Base-by-base conservation (phyloP, 163 green algal genomes). In the Picocystis sp. region DNA sequence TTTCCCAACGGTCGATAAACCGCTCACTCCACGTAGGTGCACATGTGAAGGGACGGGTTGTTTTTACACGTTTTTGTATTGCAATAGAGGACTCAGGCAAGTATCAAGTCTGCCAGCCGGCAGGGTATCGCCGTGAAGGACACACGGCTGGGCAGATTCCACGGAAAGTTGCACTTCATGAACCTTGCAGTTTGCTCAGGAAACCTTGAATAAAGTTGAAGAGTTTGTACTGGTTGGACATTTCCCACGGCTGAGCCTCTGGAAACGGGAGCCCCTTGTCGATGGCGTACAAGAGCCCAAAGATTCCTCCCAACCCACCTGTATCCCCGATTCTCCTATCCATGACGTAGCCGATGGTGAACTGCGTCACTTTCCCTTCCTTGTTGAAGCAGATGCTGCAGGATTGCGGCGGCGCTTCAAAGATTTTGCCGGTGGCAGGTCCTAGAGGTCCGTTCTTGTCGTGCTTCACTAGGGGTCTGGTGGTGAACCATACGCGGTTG, bases 401-500 rank as follows among this genome's bases (percentile, higher is more conserved):
- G 23, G 66, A 64, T 47, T 78, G 73, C 17, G 72, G 58, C 50
- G 67, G 71, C 9, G 53, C 22, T 17, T 46, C 45, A 44, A 58
- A 44, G 8, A 61, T 59, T 61, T 73, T 77, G 38, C 61, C 52
- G 3, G 57, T 66, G 17, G 25, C 17, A 21, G 57, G 53, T 12
- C n/a, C 43, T 22, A 71, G 47, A 11, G 15, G 12, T 5, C 63
- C 57, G 1, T 58, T 62, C 47, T 62, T 48, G 17, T 48, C 55
- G 10, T 49, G 47, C 47, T 23, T 57, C n/a, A 42, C 57, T 1
- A 53, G 24, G 11, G 48, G 43, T 2, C 44, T 62, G 3, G 62
- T 63, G 3, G 69, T 75, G 52, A 76, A 87, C 76, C 76, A 84
- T 0, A 86, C 74, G 15, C 76, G 60, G 52, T 80, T 77, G 43